Evolutionary conservation across 192 early-diverging fungal species (phyloP), one percentile per base, ranked within the genome.

Genomic region (Endogone sp.): DNA sequence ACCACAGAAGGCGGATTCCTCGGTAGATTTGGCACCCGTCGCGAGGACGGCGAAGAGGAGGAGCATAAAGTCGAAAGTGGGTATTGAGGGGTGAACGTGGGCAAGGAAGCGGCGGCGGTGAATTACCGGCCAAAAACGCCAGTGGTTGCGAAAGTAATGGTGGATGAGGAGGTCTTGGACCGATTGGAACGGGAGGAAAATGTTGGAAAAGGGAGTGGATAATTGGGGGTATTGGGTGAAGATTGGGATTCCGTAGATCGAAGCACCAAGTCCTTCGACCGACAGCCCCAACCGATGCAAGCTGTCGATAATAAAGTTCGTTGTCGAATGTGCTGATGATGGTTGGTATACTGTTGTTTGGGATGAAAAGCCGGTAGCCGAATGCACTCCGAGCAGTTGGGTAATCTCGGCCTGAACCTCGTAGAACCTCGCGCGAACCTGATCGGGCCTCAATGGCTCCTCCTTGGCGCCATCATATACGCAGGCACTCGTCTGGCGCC

Each of bases 21-120:
- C 59, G 9, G 27, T 23, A 22, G 59, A 60, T 60, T 60, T 60
- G 24, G 59, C 22, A 21, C 59, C 59, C 27, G 27, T 60, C 6
- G 59, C 59, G 24, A 60, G 59, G 22, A 60, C 22, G 27, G 59
- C 59, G 24, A 60, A 21, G 22, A 60, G 24, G 59, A 60, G 59
- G 24, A 28, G 24, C 6, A 10, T 60, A 22, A 60, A 60, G 59
- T 60, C 59, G 6, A 26, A 11, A 56, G 11, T 23, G 24, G 27
- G 4, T 28, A 60, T 11, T 9, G 22, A 28, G 27, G 10, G 24
- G 24, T 10, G 22, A 26, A 28, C 21, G 22, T 23, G 59, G 22
- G 24, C 24, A 60, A 60, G 59, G 27, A 60, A 60, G 59, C 22
- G 22, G 59, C 59, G 59, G 24, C 27, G 22, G 2, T 60, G 59